These are phyloP conservation scores for Kazachstania africana DNA, from an alignment of 805 yeast species.

Conservation along the genomic window DNA sequence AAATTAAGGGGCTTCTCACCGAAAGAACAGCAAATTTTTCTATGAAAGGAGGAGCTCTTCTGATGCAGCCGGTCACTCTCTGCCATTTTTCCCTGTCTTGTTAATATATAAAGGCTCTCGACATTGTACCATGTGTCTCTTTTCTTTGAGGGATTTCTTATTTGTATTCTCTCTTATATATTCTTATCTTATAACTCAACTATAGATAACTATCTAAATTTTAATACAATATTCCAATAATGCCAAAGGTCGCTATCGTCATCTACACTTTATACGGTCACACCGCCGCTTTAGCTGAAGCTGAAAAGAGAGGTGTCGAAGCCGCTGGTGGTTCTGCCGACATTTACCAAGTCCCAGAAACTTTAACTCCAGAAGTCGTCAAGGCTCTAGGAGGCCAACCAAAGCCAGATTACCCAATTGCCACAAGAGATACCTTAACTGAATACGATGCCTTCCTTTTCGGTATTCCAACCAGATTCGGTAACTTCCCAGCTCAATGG, in stretches of 20 bases:
- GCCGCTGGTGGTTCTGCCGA: conserved; percentile 59
- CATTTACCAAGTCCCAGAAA: conserved; percentile 71
- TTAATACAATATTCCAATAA: too few species aligned
- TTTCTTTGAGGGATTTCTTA: too few species aligned
- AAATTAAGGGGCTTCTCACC: too few species aligned
- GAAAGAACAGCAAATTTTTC: too few species aligned
- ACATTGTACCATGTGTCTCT: too few species aligned
- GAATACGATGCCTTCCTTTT: conserved; percentile 71
- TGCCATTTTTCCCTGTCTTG: too few species aligned
- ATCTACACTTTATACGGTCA: conserved; percentile 78
- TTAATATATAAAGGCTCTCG: too few species aligned
- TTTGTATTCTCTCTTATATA: too few species aligned
- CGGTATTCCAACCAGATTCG: conserved; percentile 81
- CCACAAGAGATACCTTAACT: conserved; percentile 44
- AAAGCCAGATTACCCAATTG: conserved; percentile 52
- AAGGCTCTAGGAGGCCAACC: conserved; percentile 47
- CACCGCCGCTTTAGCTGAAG: conserved; percentile 53
- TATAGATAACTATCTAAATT: too few species aligned
- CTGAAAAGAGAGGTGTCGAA: conserved; percentile 56
- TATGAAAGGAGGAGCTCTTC: too few species aligned
- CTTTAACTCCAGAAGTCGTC: conserved; percentile 52
- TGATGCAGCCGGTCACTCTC: too few species aligned
- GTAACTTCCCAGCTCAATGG: conserved; percentile 70
- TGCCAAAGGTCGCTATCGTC: conserved; percentile 52
- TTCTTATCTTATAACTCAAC: too few species aligned